Conservation (phyloP, 2,329 filamentous ascomycete species). For the Nemania sp. region DNA sequence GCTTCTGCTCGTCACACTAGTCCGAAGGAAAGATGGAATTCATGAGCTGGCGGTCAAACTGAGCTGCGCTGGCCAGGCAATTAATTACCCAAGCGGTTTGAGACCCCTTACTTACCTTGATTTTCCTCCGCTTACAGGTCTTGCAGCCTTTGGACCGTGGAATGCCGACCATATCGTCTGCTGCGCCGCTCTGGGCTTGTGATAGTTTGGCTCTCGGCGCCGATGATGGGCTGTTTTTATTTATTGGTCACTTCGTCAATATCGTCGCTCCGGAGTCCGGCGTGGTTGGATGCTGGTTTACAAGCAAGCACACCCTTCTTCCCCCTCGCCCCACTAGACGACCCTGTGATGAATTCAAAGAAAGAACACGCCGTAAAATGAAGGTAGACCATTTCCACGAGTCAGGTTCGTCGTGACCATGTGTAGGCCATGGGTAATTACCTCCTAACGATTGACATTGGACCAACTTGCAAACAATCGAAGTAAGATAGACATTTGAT, state of each 20-base stretch:
- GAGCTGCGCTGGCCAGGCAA: background rate
- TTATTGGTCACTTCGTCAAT: background rate
- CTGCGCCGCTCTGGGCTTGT: background rate
- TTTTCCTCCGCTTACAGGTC: conserved; percentile 31
- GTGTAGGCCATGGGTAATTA: too few species aligned
- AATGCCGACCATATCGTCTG: conserved; percentile 30
- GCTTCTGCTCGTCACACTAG: conserved; percentile 30
- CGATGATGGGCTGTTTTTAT: background rate
- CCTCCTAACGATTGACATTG: too few species aligned
- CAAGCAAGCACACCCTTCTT: too few species aligned
- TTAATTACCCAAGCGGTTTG: background rate
- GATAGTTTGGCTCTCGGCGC: background rate
- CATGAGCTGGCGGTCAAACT: background rate
- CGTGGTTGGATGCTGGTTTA: too few species aligned
- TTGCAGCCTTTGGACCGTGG: conserved; percentile 30
- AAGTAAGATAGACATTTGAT: too few species aligned
- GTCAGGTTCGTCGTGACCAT: too few species aligned
- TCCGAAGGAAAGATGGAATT: background rate
- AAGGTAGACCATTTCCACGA: too few species aligned
- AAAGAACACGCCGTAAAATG: too few species aligned
- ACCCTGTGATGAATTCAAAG: too few species aligned
- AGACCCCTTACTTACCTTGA: conserved; percentile 28
- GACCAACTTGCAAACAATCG: too few species aligned
- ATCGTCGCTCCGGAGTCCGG: too few species aligned
- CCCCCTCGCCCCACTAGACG: too few species aligned